Evolutionary conservation across 495 filamentous ascomycete genomes (phyloP).

Genomic region (Mytilinidion resinicola): DNA sequence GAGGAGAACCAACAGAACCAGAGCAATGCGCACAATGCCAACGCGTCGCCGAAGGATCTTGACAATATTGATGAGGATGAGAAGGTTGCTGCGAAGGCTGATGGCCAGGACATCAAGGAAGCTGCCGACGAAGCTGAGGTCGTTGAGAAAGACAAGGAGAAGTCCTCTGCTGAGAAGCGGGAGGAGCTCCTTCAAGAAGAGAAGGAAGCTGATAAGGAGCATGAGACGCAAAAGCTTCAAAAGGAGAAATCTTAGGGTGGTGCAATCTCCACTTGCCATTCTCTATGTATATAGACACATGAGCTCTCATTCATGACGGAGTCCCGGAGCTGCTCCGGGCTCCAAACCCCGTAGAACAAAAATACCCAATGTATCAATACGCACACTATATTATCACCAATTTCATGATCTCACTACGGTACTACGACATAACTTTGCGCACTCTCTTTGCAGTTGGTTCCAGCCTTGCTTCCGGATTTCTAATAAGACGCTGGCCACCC

Average conservation of each 20-base stretch:
- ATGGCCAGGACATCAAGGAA: slow-evolving; percentile 32
- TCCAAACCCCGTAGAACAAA: too few species aligned
- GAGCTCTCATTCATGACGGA: neutral
- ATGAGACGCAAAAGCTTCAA: neutral
- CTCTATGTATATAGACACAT: neutral
- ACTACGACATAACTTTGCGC: too few species aligned
- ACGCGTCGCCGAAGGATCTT: slow-evolving; percentile 58
- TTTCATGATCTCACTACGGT: too few species aligned
- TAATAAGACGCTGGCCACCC: too few species aligned
- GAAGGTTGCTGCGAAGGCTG: slow-evolving; percentile 37
- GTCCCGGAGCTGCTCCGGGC: neutral
- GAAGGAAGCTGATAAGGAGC: neutral
- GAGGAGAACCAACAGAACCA: slow-evolving; percentile 91
- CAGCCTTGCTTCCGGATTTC: too few species aligned
- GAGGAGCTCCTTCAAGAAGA: slow-evolving; percentile 13
- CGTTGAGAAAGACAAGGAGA: neutral
- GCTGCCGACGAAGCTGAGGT: slow-evolving; percentile 18
- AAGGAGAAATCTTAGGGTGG: slow-evolving; percentile 20
- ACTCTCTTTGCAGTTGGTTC: too few species aligned
- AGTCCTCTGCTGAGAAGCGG: neutral
- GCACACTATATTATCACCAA: too few species aligned
- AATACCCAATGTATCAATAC: too few species aligned
- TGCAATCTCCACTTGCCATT: neutral
- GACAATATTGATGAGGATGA: slow-evolving; percentile 83
- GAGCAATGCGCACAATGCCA: slow-evolving; percentile 53